Conservation (phyloP, 257 asterid species). For the Nicotiana obtusifolia region DNA sequence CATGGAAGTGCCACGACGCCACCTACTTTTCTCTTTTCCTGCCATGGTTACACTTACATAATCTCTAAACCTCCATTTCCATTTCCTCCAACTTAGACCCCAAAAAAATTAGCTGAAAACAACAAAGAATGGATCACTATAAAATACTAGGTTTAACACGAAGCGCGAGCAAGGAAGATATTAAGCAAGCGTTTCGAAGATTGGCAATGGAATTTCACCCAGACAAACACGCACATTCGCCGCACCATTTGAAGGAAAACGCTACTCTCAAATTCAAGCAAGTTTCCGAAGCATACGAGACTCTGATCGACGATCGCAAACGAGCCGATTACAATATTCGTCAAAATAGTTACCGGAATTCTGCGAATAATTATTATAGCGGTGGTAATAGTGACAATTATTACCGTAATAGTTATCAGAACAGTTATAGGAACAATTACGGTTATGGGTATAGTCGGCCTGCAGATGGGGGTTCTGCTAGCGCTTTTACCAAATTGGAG, state of each 20-base stretch:
- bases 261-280: conserved; percentile 69
- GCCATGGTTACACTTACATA: neutral
- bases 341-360: conserved; percentile 1
- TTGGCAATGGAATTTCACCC: conserved; percentile 88
- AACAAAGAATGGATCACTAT: conserved; percentile 62
- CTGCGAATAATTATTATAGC: neutral
- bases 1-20: conserved; percentile 2
- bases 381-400: neutral
- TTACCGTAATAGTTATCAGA: conserved; percentile 20
- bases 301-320: conserved; percentile 58
- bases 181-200: conserved; percentile 70
- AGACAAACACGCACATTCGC: conserved; percentile 73
- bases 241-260: conserved; percentile 39
- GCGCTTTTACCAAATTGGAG: conserved; percentile 40
- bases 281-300: conserved; percentile 82
- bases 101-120: neutral
- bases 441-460: conserved; percentile 37
- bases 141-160: conserved; percentile 47
- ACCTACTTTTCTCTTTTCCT: neutral
- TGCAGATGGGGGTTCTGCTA: conserved; percentile 22
- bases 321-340: conserved; percentile 66
- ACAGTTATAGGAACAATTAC: conserved; percentile 19
- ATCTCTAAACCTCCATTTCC: neutral
- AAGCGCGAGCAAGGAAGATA: conserved; percentile 76
- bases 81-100: neutral